Base-by-base conservation (phyloP, 2,329 filamentous ascomycete genomes). In the Fusarium globosum region DNA sequence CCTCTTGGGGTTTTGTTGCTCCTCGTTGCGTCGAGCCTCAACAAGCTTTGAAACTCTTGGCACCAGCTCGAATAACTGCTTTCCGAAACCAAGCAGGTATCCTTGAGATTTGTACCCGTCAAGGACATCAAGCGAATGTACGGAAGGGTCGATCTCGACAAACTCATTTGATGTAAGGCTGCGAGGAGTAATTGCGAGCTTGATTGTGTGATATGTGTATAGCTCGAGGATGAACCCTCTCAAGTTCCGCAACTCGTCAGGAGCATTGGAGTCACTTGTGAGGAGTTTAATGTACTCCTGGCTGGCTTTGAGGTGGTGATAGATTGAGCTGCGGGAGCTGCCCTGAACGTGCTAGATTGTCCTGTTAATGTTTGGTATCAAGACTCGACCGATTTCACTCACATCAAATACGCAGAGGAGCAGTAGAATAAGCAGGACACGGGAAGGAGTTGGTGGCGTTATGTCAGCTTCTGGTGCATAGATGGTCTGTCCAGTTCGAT, bases 351-450 rank as follows among this genome's bases (percentile, higher is more conserved):
- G 52, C 62, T 68, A 9, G 3, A 20, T 6, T 18, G 1, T 8
- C 39, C 1, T 38, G 39, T 21, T 4, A 60, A 26, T 15, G 2
- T 18, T 23, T 14, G 1, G 6, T 4, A 16, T 9, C 4, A 7
- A 4, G 6, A 14, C 18, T 20, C 10, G 3, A 10, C 14, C 4
- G 7, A 1, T 15, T 10, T 9, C 6, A 2, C 52, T 42, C 52
- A 68, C 62, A 38, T 68, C 45, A 9, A 60, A 68, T 15, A 67
- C 30, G 11, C 65, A 68, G 21, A 68, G 45, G 1, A 68, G 28
- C 20, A 66, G 30, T 6, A 67, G 6, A 5, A 68, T 41, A 10
- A 68, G 39, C 6, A 67, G 35, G 6, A 68, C 38, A 7, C 58
- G 52, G 0, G 39, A 60, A 5, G 62, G 36, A 13, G 23, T 60